Evolutionary conservation across 768 basidiomycete species (phyloP).

Genomic region (Dacryopinax spathularia): DNA sequence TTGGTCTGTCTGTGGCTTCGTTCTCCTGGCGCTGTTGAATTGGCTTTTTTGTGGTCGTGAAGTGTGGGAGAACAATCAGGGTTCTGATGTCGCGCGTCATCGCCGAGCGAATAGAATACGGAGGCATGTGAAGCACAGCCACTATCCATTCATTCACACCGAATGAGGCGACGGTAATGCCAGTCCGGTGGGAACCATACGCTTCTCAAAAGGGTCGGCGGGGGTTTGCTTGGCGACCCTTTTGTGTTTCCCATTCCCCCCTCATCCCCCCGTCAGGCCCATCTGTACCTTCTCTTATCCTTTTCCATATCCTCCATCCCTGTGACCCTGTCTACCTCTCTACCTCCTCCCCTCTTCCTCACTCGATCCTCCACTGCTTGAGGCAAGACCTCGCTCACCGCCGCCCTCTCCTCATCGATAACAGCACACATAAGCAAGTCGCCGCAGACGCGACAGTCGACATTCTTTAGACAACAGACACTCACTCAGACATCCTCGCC

Average conservation of each 20-base stretch:
- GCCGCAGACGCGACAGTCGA: too few species aligned
- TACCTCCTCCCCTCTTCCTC: neutral
- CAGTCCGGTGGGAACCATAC: neutral
- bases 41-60: too few species aligned
- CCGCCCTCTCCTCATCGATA: neutral
- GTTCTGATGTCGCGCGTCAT: too few species aligned
- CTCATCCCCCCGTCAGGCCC: neutral
- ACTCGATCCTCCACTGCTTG: neutral
- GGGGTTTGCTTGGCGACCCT: constrained; percentile 3
- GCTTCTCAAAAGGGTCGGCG: neutral
- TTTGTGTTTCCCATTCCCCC: neutral
- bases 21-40: too few species aligned
- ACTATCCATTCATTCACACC: neutral
- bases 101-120: too few species aligned
- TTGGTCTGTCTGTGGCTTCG: too few species aligned
- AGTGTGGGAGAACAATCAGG: too few species aligned
- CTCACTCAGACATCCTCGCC: neutral
- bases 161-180: neutral
- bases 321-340: neutral
- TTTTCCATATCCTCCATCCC: neutral
- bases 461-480: neutral
- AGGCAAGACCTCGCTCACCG: neutral
- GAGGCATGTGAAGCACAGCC: too few species aligned
- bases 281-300: neutral
- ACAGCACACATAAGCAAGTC: too few species aligned